Evolutionary conservation across 148 eudicot genomes (phyloP).

Genomic region (Vaccinium myrtillus): DNA sequence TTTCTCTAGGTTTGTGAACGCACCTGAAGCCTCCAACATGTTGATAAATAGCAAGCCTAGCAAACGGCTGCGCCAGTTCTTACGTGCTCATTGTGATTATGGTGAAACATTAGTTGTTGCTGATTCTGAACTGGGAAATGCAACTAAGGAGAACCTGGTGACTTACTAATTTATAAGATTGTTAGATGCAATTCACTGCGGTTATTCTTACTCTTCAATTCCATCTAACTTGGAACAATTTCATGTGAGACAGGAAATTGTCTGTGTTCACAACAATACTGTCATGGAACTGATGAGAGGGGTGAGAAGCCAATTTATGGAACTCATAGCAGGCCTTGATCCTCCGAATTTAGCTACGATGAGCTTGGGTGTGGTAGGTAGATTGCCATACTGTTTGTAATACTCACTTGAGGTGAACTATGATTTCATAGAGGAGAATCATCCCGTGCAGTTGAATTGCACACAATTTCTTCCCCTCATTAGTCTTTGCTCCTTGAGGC

Average conservation of each 20-base stretch:
- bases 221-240: constrained; percentile 15
- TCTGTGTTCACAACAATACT: constrained; percentile 76
- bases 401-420: not conserved
- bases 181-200: not conserved
- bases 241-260: constrained; percentile 63
- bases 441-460: not conserved
- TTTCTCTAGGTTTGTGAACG: constrained; percentile 91
- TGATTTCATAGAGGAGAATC: not conserved
- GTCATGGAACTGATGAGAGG: constrained; percentile 97
- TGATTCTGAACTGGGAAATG: constrained; percentile 91
- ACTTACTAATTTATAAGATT: constrained; percentile 5
- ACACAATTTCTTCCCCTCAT: not conserved
- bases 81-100: constrained; percentile 67
- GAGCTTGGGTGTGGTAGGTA: constrained; percentile 69
- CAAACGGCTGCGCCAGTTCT: constrained; percentile 79
- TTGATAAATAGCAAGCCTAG: constrained; percentile 86
- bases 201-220: not conserved
- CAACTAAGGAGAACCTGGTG: constrained; percentile 90
- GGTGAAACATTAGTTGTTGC: constrained; percentile 86
- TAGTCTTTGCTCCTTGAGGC: not conserved
- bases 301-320: constrained; percentile 82
- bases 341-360: constrained; percentile 90
- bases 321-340: constrained; percentile 86
- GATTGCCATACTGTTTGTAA: not conserved
- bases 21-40: constrained; percentile 78